A percentile compares a stretch with the other conserved stretches of the same genome.
phyloP scores from a whole-genome alignment of 345 rosid species.

The Bruguiera sexangula region DNA sequence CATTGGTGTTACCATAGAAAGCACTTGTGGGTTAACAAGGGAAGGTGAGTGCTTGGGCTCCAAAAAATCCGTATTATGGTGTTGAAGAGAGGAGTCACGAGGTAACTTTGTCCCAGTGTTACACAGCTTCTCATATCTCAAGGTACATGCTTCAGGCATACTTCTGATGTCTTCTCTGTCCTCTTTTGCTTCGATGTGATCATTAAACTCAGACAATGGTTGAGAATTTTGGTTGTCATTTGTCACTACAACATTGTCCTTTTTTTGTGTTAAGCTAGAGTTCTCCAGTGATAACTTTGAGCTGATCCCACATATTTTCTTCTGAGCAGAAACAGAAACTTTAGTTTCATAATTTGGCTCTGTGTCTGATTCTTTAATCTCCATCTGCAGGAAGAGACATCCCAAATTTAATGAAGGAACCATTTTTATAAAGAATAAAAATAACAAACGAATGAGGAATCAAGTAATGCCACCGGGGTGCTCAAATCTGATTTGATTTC shows the following conservation, averaged over 20 bases:
- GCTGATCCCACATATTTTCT: conserved; percentile 26
- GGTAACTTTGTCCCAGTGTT: conserved; percentile 37
- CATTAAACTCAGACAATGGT: background rate
- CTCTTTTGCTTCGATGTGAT: conserved; percentile 17
- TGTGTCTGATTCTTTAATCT: conserved; percentile 20
- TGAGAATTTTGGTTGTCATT: conserved; percentile 14
- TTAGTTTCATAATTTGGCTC: conserved; percentile 23
- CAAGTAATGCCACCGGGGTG: conserved; percentile 17
- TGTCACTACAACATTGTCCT: conserved; percentile 17
- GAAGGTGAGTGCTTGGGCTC: conserved; percentile 20
- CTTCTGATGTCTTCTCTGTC: conserved; percentile 26
- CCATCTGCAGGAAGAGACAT: conserved; percentile 35
- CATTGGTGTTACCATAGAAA: background rate
- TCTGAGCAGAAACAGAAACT: conserved; percentile 23
- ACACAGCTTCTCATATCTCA: conserved; percentile 9
- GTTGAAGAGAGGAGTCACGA: conserved; percentile 29
- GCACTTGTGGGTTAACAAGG: background rate
- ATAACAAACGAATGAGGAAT: background rate
- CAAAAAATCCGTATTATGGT: conserved; percentile 22
- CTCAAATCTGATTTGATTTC: conserved; percentile 23
- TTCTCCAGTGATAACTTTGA: conserved; percentile 39
- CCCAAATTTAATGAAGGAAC: background rate
- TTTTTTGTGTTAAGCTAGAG: conserved; percentile 23
- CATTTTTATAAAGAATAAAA: background rate
- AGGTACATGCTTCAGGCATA: conserved; percentile 14